These are phyloP conservation scores for Yamagishiella unicocca DNA, from an alignment of 139 green algal species.

Conservation along the genomic window DNA sequence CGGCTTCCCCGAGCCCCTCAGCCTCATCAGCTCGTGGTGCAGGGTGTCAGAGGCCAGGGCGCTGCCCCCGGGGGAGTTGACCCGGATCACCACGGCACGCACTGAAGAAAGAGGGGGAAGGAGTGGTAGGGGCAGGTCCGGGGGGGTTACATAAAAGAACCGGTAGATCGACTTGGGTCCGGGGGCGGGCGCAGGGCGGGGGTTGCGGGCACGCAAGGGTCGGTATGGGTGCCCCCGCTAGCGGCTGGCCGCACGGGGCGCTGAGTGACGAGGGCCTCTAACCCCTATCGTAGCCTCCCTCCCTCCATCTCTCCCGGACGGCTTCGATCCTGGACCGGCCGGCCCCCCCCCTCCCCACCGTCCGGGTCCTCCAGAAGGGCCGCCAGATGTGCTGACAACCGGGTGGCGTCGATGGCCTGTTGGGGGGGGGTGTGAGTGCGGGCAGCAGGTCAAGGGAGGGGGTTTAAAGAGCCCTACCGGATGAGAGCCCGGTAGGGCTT, in stretches of 20 bases:
- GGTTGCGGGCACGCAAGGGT: no score
- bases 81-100: constrained; percentile 86
- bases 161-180: no score
- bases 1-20: constrained; percentile 71
- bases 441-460: no score
- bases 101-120: constrained; percentile 29
- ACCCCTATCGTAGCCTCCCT: background rate
- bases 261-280: no score
- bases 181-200: no score
- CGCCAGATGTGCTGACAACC: constrained; percentile 31
- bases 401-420: constrained; percentile 52
- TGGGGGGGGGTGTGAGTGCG: background rate
- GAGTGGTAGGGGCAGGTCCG: background rate
- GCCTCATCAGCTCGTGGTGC: constrained; percentile 81
- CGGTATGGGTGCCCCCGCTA: no score
- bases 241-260: no score
- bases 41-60: constrained; percentile 94
- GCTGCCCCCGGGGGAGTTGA: constrained; percentile 90
- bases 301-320: background rate
- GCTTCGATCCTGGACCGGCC: background rate
- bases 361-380: constrained; percentile 46
- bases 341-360: background rate
- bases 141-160: no score
- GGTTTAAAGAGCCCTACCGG: background rate
- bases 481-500: no score